Percentiles rank a stretch among this genome's conserved stretches.
phyloP scores from a whole-genome alignment of 208 protist species.

The Trypanosoma platydactyli region DNA sequence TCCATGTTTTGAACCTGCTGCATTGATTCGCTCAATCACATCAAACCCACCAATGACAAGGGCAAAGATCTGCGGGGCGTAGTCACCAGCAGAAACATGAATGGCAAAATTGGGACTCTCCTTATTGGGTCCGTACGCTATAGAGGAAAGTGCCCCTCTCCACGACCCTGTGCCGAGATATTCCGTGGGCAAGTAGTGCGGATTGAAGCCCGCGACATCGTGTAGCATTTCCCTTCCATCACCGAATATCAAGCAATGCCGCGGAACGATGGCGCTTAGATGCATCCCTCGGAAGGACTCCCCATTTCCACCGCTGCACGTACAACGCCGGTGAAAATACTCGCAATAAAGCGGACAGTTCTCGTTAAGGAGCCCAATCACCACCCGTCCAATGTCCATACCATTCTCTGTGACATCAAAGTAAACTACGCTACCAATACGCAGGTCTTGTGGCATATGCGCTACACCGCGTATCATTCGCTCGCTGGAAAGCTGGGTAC shows the following conservation, averaged over 20 bases:
- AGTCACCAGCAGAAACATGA: conserved; percentile 80
- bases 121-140: conserved; percentile 69
- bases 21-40: conserved; percentile 86
- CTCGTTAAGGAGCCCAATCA: conserved; percentile 87
- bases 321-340: conserved; percentile 88
- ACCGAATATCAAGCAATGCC: conserved; percentile 81
- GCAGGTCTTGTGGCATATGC: conserved; percentile 80
- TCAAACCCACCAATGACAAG: conserved; percentile 87
- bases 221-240: conserved; percentile 79
- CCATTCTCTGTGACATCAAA: conserved; percentile 88
- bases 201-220: conserved; percentile 75
- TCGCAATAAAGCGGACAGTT: conserved; percentile 89
- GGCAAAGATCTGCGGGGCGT: conserved; percentile 81
- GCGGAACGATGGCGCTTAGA: conserved; percentile 69
- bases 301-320: conserved; percentile 62
- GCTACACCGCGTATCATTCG: conserved; percentile 77
- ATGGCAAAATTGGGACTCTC: conserved; percentile 89
- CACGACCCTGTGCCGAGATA: conserved; percentile 69
- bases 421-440: conserved; percentile 87
- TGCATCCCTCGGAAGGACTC: conserved; percentile 84
- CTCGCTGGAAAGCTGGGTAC: conserved; percentile 75
- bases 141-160: conserved; percentile 78
- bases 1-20: conserved; percentile 75
- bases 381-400: conserved; percentile 71
- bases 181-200: conserved; percentile 75